Evolutionary conservation across 1,139 yeast genomes (phyloP), one percentile per base, ranked within the genome.

Genomic region (Eremothecium cymbalariae): DNA sequence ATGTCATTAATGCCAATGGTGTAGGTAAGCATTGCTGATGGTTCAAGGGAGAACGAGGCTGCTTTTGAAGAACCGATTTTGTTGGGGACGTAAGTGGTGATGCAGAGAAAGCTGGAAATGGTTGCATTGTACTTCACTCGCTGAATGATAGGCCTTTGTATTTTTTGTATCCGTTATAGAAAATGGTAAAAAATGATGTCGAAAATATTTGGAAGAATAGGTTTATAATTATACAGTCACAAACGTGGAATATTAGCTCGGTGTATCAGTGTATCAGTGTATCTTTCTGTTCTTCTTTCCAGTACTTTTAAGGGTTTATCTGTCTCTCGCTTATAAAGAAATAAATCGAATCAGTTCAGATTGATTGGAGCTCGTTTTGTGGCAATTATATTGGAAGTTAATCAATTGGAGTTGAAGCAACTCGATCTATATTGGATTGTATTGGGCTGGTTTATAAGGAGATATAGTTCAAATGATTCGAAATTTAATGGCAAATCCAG

Each of bases 211-310:
- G 25, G 25, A 11, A 12, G 12, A 8, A 8, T 8, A 8, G 12
- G 12, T 23, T 11, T 27, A 27, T 27, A 16, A 17, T 27, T 27
- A 27, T 27, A 27, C n/a, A 27, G 30, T 27, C 30, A 27, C 30
- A 27, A 27, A 27, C 21, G 30, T 27, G 30, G 30, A 18, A 23
- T 23, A 23, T 23, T 23, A 23, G 25, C 25, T 8, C 25, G 12
- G 25, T 12, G 25, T 23, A 23, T 12, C 25, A 23, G 25, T 12
- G 25, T 23, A 23, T 12, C 25, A 23, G 13, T 19, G 21, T 23
- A 23, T 11, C 25, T 23, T 8, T 23, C 25, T 23, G n/a, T n/a
- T n/a, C n/a, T n/a, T n/a, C n/a, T n/a, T n/a, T n/a, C n/a, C n/a
- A n/a, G n/a, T n/a, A n/a, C n/a, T n/a, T n/a, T n/a, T n/a, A n/a